phyloP scores from a whole-genome alignment of 108 stramenopile genomes.

The Pelagomonas calceolata region DNA sequence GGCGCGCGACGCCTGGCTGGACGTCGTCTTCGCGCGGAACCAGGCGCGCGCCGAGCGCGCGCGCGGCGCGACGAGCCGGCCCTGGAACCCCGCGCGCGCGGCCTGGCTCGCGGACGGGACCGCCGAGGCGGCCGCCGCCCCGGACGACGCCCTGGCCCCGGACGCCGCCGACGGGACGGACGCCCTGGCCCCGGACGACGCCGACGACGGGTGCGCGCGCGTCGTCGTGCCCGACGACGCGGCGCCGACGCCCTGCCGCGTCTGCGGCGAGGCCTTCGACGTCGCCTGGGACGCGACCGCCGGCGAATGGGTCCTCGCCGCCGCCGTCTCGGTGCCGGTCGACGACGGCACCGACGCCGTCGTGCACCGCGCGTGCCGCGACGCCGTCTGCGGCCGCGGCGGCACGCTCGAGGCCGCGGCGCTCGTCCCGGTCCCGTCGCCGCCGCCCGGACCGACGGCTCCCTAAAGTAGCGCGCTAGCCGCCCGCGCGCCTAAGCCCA shows the following conservation, averaged over 20 bases:
- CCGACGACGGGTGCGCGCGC: too few species aligned
- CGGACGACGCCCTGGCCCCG: too few species aligned
- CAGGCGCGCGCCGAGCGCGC: neutral
- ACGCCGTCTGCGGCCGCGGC: neutral
- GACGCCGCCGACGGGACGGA: too few species aligned
- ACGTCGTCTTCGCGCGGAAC: neutral
- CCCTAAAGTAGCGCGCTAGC: too few species aligned
- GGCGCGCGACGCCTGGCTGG: neutral
- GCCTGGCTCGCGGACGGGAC: neutral
- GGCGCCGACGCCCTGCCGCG: neutral
- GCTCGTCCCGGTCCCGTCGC: neutral
- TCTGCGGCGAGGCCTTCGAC: neutral
- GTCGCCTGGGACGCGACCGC: neutral
- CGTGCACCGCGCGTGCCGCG: neutral
- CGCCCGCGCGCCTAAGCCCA: too few species aligned
- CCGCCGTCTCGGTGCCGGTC: neutral
- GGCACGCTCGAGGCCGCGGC: neutral
- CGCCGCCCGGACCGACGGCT: too few species aligned
- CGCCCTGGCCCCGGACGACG: too few species aligned
- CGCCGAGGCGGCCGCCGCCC: neutral
- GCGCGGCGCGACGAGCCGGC: neutral
- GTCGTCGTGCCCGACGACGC: neutral
- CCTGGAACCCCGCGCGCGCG: neutral
- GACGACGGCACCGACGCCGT: neutral
- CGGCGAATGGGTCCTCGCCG: neutral